Base-by-base conservation (phyloP, 768 basidiomycete genomes). In the Kockovaella imperatae region DNA sequence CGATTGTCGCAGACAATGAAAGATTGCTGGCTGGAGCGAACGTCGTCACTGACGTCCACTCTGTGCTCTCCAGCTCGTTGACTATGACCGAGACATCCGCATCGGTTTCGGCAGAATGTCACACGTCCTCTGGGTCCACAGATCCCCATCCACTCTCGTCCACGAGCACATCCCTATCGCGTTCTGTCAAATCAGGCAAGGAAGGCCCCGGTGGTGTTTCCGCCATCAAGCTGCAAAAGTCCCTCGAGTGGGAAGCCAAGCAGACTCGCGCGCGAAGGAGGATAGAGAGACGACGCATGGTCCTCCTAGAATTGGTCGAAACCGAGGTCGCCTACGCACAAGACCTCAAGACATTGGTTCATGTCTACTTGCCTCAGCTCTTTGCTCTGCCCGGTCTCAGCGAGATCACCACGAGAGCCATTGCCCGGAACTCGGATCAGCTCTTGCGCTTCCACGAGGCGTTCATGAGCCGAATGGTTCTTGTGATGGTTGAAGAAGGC, bases 261-360 rank as follows among this genome's bases (percentile, higher is more conserved):
- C 62, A 62, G 32, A 50, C 42, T n/a, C 42, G 42, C 30, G 49
- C 53, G 31, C 38, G 54, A 2, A 45, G 57, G 4, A 47, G 44
- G 30, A 30, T 62, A 26, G 69, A 71, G 52, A 69, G 65, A 42
- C 47, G 69, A 13, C 83, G 78, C 54, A 83, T 95, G 60, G 84
- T 87, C 5, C 77, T 96, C 42, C 76, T 80, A 56, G 93, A 96
- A 72, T 74, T 97, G 32, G 76, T 96, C 21, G 75, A 79, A 49
- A 91, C 89, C 0, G 93, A 97, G 74, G 74, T 80, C 17, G 80
- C 80, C 5, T 97, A 96, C 68, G 76, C 89, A 7, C 67, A 76
- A 43, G 88, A 91, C 70, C 71, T 96, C 60, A 79, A 81, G 52
- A 78, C 78, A 7, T 76, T 97, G 35, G 84, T 88, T 4, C 59